Evolutionary conservation across 306 rosid species (phyloP), one percentile per base, ranked within the genome.

Genomic region (Glycine soja): DNA sequence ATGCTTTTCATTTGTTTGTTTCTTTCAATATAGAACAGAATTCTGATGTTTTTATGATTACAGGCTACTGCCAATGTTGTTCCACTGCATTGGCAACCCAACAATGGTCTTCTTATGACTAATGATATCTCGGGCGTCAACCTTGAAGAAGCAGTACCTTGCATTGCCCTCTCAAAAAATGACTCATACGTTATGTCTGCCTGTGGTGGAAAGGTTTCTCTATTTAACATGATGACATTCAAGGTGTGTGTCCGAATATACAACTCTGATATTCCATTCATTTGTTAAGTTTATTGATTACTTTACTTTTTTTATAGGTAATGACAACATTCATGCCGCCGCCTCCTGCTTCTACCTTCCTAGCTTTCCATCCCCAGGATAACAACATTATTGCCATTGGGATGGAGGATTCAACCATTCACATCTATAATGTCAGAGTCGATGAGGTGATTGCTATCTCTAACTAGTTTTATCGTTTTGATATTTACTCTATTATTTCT

Each of bases 301-400:
- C 59, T 58, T 67, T 80, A 48, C 38, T 32, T 71, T 77, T 24
- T 38, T 77, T 80, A 59, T 73, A 92, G 98, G 95, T 90, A 57
- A 94, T 92, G 97, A 87, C 92, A 57, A 89, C 93, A 53, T 92
- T 88, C 78, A 87, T 92, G 96, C 46, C 93, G 12, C 92, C 97
- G 6, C 92, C 93, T 50, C 97, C 98, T 57, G 86, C 97, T 38
- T 90, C 98, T 48, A 89, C 97, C 61, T 90, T 87, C 82, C 83
- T 92, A 50, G 95, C 97, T 61, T 90, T 94, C 82, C 92, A 92
- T 84, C 97, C 98, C 18, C 88, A 83, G 74, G 96, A 94, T 86
- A 94, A 94, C 86, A 94, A 94, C 89, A 86, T 94, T 82, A 87
- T 94, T n/a, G 97, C 97, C 84, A 90, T 92, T 68, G 97, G 97